Evolutionary conservation across 768 basidiomycete genomes (phyloP).

Genomic region (Russula griseocarnosa): DNA sequence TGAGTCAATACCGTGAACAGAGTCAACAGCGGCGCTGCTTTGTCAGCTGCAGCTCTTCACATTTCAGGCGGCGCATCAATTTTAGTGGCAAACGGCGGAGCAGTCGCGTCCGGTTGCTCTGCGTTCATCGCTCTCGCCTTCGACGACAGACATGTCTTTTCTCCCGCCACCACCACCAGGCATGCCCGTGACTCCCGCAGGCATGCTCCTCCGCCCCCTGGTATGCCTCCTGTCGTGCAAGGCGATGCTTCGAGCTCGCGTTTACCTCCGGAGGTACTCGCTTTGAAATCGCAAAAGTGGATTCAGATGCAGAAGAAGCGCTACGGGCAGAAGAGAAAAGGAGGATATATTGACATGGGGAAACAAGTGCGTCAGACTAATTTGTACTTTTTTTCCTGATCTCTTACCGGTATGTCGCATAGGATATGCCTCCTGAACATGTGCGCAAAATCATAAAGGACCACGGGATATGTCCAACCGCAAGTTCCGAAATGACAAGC

Average conservation of each 20-base stretch:
- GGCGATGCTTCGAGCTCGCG: conserved; percentile 39
- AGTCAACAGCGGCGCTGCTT: too few species aligned
- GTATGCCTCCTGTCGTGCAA: conserved; percentile 30
- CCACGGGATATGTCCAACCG: conserved; percentile 99
- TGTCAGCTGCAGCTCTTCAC: too few species aligned
- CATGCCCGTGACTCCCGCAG: conserved; percentile 32
- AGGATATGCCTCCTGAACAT: conserved; percentile 96
- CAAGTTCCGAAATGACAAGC: conserved; percentile 99
- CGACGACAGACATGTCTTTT: conserved; percentile 19
- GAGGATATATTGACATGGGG: conserved; percentile 87
- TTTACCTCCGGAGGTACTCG: conserved; percentile 66
- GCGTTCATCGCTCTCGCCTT: background rate
- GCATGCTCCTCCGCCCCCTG: conserved; percentile 35
- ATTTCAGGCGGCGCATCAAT: conserved; percentile 18
- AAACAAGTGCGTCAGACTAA: conserved; percentile 64
- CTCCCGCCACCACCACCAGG: conserved; percentile 39
- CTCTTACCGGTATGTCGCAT: conserved; percentile 27
- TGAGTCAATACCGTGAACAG: too few species aligned
- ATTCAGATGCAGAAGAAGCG: conserved; percentile 88
- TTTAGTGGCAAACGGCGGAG: conserved; percentile 15
- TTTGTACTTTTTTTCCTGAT: conserved; percentile 7
- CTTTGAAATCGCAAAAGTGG: conserved; percentile 96
- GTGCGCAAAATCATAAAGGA: conserved; percentile 99
- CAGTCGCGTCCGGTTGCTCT: conserved; percentile 14
- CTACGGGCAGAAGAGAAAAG: conserved; percentile 87